Percentiles rank a stretch among this genome's conserved stretches.
Conservation (phyloP, 2,329 filamentous ascomycete genomes). For the Colletotrichum paranaense region DNA sequence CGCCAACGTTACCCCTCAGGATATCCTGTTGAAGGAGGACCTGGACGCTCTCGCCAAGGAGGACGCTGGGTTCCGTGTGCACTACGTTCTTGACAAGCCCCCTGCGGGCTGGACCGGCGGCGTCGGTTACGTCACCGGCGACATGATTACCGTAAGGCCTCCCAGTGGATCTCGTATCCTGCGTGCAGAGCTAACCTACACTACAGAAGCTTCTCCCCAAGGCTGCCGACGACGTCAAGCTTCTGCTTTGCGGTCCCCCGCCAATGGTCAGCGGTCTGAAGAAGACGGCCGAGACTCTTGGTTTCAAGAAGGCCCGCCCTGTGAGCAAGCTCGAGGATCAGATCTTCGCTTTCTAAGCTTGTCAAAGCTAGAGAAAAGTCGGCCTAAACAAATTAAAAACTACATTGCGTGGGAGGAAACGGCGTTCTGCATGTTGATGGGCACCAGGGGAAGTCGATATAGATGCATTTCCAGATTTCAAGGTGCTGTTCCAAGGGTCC, state of each 20-base stretch:
- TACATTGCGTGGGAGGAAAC: no score
- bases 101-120: conserved; percentile 92
- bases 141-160: conserved; percentile 86
- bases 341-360: conserved; percentile 85
- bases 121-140: conserved; percentile 92
- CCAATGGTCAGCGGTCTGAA: conserved; percentile 98
- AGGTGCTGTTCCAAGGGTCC: not conserved
- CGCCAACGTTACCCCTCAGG: conserved; percentile 92
- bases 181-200: conserved; percentile 44
- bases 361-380: not conserved
- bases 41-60: conserved; percentile 82
- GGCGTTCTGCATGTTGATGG: not conserved
- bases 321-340: conserved; percentile 99
- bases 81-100: conserved; percentile 97
- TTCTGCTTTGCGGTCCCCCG: conserved; percentile 93
- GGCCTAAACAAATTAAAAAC: not conserved
- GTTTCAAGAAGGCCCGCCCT: conserved; percentile 90
- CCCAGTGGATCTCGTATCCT: not conserved
- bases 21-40: conserved; percentile 94
- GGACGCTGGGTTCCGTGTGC: conserved; percentile 84
- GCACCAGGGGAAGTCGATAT: not conserved
- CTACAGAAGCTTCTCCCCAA: conserved; percentile 81
- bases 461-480: not conserved
- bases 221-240: conserved; percentile 88
- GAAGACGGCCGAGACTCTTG: conserved; percentile 90